phyloP scores from a whole-genome alignment of 2,329 filamentous ascomycete genomes.

The Fusarium sp. region DNA sequence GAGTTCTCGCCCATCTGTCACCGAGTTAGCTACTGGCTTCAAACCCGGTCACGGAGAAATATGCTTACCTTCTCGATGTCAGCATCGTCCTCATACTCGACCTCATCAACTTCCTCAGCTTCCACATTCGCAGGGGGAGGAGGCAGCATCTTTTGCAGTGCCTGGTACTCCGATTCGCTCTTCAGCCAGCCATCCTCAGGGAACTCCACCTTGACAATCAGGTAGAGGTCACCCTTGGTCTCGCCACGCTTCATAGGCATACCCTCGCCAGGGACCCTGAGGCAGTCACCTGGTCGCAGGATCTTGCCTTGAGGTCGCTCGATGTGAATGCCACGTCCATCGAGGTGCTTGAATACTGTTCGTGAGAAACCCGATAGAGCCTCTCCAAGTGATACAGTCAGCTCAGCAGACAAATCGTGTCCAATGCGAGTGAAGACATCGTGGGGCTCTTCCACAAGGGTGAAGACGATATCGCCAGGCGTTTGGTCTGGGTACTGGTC shows the following conservation, averaged over 20 bases:
- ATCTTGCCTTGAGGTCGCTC: conserved; percentile 84
- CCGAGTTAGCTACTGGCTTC: conserved; percentile 18
- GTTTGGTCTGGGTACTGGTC: conserved; percentile 90
- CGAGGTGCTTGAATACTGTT: conserved; percentile 90
- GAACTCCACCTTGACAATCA: conserved; percentile 87
- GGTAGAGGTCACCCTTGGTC: conserved; percentile 83
- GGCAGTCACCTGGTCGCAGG: conserved; percentile 81
- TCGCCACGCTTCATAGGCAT: conserved; percentile 95
- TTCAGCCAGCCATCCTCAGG: conserved; percentile 86
- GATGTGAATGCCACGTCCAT: conserved; percentile 88
- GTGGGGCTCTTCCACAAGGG: conserved; percentile 83
- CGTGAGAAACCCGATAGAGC: conserved; percentile 89
- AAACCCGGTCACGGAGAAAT: neutral
- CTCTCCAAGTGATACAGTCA: conserved; percentile 84
- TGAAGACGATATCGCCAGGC: conserved; percentile 93
- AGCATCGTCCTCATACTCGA: conserved; percentile 84
- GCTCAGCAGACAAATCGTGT: conserved; percentile 82
- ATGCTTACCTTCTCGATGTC: conserved; percentile 78
- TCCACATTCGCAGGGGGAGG: conserved; percentile 68
- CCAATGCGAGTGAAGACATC: conserved; percentile 84
- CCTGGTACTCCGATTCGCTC: conserved; percentile 74
- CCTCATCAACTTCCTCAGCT: conserved; percentile 84
- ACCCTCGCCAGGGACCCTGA: conserved; percentile 89
- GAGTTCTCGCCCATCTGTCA: conserved; percentile 75
- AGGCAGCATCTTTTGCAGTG: conserved; percentile 80